phyloP scores from a whole-genome alignment of 75 land plant genomes.

The Isoetes taiwanensis region DNA sequence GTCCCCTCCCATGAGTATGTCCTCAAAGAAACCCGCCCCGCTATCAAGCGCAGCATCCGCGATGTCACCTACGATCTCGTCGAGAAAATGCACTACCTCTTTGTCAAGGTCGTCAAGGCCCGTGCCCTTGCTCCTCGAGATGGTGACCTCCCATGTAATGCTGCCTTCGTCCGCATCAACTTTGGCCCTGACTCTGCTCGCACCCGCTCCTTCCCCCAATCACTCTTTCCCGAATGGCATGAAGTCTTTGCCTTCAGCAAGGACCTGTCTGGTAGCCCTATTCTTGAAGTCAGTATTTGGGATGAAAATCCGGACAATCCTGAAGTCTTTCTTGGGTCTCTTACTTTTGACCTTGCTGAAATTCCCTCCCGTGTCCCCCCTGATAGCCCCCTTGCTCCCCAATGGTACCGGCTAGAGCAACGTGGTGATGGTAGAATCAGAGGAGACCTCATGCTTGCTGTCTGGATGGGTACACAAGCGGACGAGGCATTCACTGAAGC shows the following conservation, averaged over 20 bases:
- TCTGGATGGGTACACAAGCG: constrained; percentile 83
- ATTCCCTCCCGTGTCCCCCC: constrained; percentile 78
- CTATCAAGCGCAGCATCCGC: constrained; percentile 12
- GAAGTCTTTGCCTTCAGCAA: constrained; percentile 78
- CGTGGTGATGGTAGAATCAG: constrained; percentile 37
- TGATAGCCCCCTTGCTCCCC: constrained; percentile 85
- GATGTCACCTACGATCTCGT: constrained; percentile 35
- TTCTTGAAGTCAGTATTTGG: constrained; percentile 49
- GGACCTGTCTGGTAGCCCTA: constrained; percentile 44
- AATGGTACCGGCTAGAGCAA: constrained; percentile 83
- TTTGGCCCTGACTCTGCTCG: too few species aligned
- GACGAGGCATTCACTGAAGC: constrained; percentile 69
- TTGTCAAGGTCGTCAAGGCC: constrained; percentile 42
- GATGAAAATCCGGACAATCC: constrained; percentile 43
- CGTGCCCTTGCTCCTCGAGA: constrained; percentile 28
- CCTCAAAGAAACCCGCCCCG: constrained; percentile 55
- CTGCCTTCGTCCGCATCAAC: too few species aligned
- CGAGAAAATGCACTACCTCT: constrained; percentile 50
- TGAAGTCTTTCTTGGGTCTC: constrained; percentile 63
- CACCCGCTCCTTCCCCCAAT: too few species aligned
- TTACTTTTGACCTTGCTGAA: constrained; percentile 60
- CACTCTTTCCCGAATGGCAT: constrained; percentile 74
- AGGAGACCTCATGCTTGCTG: constrained; percentile 62
- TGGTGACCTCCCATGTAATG: too few species aligned
- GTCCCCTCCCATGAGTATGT: constrained; percentile 26